phyloP scores from a whole-genome alignment of 495 filamentous ascomycete species.

The Trichoderma gamsii region DNA sequence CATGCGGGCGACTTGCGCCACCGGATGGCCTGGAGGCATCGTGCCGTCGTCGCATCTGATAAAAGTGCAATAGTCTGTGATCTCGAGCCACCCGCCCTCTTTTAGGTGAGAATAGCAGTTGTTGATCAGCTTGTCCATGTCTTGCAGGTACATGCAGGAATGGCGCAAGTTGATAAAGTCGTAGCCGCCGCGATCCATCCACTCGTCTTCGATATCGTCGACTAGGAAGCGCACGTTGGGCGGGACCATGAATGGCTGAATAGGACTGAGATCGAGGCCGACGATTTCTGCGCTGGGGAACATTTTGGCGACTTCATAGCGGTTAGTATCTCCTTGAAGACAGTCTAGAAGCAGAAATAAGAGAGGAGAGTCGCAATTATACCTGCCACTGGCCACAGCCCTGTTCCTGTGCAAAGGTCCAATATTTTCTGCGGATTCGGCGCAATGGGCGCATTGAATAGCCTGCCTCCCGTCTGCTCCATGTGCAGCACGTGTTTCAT shows the following conservation, averaged over 20 bases:
- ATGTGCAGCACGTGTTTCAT: conserved; percentile 34
- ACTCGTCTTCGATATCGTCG: conserved; percentile 56
- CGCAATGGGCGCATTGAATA: conserved; percentile 33
- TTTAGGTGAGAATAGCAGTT: conserved; percentile 31
- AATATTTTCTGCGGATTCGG: conserved; percentile 45
- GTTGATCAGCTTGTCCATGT: conserved; percentile 40
- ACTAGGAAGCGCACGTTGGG: conserved; percentile 56
- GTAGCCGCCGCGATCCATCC: conserved; percentile 37
- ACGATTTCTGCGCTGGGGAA: conserved; percentile 48
- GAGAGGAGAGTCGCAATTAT: neutral
- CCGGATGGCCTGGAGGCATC: conserved; percentile 17
- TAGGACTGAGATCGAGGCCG: conserved; percentile 62
- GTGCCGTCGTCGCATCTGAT: conserved; percentile 28
- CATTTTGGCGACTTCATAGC: conserved; percentile 29
- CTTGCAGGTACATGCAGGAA: conserved; percentile 40
- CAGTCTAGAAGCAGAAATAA: neutral
- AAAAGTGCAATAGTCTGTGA: conserved; percentile 37
- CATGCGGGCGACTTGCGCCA: neutral
- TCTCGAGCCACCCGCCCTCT: conserved; percentile 49
- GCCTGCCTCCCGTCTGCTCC: conserved; percentile 20
- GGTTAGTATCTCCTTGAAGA: neutral
- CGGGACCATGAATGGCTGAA: conserved; percentile 52
- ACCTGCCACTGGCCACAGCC: conserved; percentile 49
- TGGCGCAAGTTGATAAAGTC: conserved; percentile 50
- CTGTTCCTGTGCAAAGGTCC: conserved; percentile 57